Conservation (phyloP, 306 rosid genomes). For the Dryas alaskensis region DNA sequence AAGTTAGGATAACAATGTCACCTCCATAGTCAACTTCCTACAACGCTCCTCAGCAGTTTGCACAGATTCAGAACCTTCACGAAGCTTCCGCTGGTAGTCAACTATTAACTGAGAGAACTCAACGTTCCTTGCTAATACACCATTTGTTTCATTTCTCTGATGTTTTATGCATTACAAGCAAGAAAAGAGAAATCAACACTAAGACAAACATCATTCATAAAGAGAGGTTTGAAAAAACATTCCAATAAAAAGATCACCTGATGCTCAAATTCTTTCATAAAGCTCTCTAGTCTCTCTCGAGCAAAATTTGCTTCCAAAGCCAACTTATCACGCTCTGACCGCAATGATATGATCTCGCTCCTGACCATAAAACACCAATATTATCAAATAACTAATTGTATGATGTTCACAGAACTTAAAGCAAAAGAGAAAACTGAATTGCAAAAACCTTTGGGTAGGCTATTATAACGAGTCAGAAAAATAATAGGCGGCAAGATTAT, state of each 20-base stretch:
- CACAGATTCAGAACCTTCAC: slow-evolving; percentile 77
- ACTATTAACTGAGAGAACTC: slow-evolving; percentile 83
- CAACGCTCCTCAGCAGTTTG: slow-evolving; percentile 66
- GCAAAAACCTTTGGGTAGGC: neutral
- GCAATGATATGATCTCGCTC: slow-evolving; percentile 57
- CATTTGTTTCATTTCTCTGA: slow-evolving; percentile 70
- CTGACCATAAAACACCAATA: slow-evolving; percentile 35
- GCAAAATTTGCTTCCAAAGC: slow-evolving; percentile 70
- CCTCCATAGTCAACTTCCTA: slow-evolving; percentile 82
- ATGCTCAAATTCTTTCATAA: slow-evolving; percentile 68
- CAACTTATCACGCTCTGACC: slow-evolving; percentile 74
- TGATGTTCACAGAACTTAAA: neutral
- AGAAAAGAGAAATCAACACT: slow-evolving; percentile 7
- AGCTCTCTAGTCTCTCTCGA: slow-evolving; percentile 68
- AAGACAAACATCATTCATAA: slow-evolving; percentile 1
- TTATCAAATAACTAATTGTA: neutral
- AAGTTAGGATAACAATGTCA: slow-evolving; percentile 21
- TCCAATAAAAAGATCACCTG: slow-evolving; percentile 44
- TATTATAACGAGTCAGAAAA: neutral
- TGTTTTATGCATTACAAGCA: slow-evolving; percentile 14
- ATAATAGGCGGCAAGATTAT: neutral
- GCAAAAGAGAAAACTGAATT: neutral
- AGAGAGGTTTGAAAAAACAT: slow-evolving; percentile 1
- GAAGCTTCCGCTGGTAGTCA: slow-evolving; percentile 78
- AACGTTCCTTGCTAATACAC: slow-evolving; percentile 70